Base-by-base conservation (phyloP, 2,329 filamentous ascomycete species). In the Penicillium sp. region DNA sequence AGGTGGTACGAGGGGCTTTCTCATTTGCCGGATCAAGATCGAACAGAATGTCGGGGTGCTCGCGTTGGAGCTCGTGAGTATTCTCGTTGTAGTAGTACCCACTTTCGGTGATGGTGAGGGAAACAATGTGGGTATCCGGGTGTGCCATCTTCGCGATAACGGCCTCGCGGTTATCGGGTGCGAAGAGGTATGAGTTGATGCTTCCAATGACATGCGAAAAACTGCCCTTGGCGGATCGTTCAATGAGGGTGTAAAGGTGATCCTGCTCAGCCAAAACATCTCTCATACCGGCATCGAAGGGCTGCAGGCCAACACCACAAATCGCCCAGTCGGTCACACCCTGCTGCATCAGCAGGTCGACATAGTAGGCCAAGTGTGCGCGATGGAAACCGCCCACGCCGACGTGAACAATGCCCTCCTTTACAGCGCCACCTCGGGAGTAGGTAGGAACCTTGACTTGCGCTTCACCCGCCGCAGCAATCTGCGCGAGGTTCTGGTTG, bases 1-100 rank as follows among this genome's bases (percentile, higher is more conserved):
- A 83, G 19, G 78, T 81, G 61, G 79, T 83, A 57, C 71, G 71
- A 22, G 81, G 81, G 3, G 65, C 52, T 45, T 74, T 71, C 35
- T 75, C 73, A 68, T 81, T 74, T 65, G 74, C 74, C 7, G 71
- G 66, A 54, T 73, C 58, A 24, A 82, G 71, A 63, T 83, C 81
- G 64, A 72, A 74, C 64, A 77, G 74, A 51, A 83, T 82, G 63
- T 83, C 80, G 9, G 79, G 71, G 67, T 82, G 74, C 44, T 82
- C 75, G 35, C 69, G 68, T 59, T 78, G 69, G 56, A 83, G 74
- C 72, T 82, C 70, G 73, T 83, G 81, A n/a, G 81, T 80, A 75
- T 83, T 82, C 67, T 83, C 81, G 67, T 83, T 82, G 75, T 83
- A 82, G 74, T 81, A 83, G 78, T 83, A 83, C 60, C 81, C 81